Conservation (phyloP, 768 basidiomycete species). For the Mycena sanguinolenta region DNA sequence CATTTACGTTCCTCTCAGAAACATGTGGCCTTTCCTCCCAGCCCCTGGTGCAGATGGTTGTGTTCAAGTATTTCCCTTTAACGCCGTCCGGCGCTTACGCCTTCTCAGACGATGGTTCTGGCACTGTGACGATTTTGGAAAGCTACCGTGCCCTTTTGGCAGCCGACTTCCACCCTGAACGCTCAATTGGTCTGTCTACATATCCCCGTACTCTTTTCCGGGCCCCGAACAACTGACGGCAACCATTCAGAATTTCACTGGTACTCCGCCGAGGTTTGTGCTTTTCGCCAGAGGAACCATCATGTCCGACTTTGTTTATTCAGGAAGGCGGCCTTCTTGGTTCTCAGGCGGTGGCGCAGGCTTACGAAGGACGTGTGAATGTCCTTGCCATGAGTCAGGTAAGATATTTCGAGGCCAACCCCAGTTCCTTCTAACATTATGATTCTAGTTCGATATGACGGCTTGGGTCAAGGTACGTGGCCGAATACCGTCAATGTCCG, state of each 20-base stretch:
- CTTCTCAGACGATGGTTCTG: slow-evolving; percentile 78
- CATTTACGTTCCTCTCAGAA: slow-evolving; percentile 61
- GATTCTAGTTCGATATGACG: slow-evolving; percentile 86
- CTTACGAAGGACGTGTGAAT: slow-evolving; percentile 76
- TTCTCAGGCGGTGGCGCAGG: slow-evolving; percentile 88
- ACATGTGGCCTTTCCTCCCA: slow-evolving; percentile 81
- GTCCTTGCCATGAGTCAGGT: slow-evolving; percentile 91
- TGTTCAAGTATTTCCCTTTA: slow-evolving; percentile 29
- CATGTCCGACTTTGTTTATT: slow-evolving; percentile 24
- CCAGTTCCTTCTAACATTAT: slow-evolving; percentile 33
- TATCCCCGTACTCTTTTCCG: background rate
- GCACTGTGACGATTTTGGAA: slow-evolving; percentile 85
- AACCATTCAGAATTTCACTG: slow-evolving; percentile 78
- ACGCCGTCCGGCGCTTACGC: slow-evolving; percentile 36
- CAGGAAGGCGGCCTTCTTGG: slow-evolving; percentile 90
- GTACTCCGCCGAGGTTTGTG: slow-evolving; percentile 82
- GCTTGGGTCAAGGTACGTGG: slow-evolving; percentile 88
- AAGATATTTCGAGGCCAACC: slow-evolving; percentile 27
- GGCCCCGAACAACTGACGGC: slow-evolving; percentile 10
- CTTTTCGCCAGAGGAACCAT: slow-evolving; percentile 32
- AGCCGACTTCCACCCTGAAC: slow-evolving; percentile 75
- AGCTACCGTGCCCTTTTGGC: slow-evolving; percentile 79
- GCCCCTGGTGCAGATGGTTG: slow-evolving; percentile 77
- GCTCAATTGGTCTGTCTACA: slow-evolving; percentile 56
- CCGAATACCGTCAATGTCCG: slow-evolving; percentile 40